phyloP scores from a whole-genome alignment of 2,329 filamentous ascomycete genomes.

The Penicillium sp. region DNA sequence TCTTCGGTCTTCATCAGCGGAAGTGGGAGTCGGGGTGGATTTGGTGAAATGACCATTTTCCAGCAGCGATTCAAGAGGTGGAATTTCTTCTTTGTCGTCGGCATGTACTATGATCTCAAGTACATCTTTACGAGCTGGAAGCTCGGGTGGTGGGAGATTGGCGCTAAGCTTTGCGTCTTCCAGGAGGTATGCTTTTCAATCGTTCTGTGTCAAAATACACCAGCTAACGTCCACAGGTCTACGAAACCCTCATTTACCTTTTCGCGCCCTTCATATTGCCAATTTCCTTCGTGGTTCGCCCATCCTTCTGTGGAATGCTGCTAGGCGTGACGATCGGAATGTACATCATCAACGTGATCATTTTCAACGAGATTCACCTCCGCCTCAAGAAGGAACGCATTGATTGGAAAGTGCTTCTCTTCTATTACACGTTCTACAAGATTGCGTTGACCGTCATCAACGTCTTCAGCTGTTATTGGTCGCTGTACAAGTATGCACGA shows the following conservation, averaged over 20 bases:
- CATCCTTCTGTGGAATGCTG: conserved; percentile 44
- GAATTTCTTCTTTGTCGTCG: conserved; percentile 57
- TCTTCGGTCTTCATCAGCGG: conserved; percentile 45
- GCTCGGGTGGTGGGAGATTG: conserved; percentile 53
- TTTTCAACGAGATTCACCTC: conserved; percentile 55
- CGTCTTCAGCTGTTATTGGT: conserved; percentile 45
- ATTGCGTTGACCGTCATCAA: conserved; percentile 49
- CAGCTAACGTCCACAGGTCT: conserved; percentile 32
- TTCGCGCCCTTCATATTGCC: conserved; percentile 50
- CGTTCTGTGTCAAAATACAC: background rate
- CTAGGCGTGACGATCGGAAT: conserved; percentile 40
- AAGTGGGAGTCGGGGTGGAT: conserved; percentile 48
- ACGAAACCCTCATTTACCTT: conserved; percentile 51
- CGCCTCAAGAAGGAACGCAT: conserved; percentile 49
- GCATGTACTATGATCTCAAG: conserved; percentile 51
- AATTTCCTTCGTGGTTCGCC: conserved; percentile 48
- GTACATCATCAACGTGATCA: conserved; percentile 47
- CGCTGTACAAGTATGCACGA: conserved; percentile 47
- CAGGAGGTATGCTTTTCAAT: conserved; percentile 40
- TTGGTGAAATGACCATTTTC: conserved; percentile 57
- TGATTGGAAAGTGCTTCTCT: conserved; percentile 36
- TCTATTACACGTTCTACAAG: conserved; percentile 52
- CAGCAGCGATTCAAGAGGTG: conserved; percentile 54
- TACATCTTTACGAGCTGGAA: conserved; percentile 53
- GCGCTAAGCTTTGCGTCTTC: conserved; percentile 53